phyloP scores from a whole-genome alignment of 441 rosid genomes.

The Eugenia klotzschiana region DNA sequence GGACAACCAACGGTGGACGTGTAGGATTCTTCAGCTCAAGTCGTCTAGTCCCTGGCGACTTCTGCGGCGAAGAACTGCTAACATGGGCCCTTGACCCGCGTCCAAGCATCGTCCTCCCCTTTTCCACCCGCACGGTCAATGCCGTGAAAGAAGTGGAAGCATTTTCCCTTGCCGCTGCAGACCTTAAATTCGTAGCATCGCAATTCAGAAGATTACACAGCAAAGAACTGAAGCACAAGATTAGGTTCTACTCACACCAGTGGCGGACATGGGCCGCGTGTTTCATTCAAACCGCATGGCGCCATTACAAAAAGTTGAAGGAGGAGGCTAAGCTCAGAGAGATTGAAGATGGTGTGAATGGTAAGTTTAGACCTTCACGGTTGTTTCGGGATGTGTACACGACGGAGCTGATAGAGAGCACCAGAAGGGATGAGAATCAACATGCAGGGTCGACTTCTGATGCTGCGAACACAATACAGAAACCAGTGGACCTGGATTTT shows the following conservation, averaged over 20 bases:
- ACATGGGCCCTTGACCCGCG: constrained; percentile 66
- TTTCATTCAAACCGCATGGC: constrained; percentile 50
- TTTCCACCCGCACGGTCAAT: constrained; percentile 52
- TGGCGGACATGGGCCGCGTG: constrained; percentile 72
- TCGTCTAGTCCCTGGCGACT: constrained; percentile 45
- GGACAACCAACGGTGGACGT: constrained; percentile 56
- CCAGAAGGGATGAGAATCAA: constrained; percentile 15
- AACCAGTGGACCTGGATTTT: constrained; percentile 70
- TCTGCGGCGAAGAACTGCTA: constrained; percentile 53
- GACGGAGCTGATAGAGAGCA: constrained; percentile 18
- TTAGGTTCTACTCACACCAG: constrained; percentile 54
- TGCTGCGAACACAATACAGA: constrained; percentile 33
- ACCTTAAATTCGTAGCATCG: constrained; percentile 50
- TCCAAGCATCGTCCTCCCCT: constrained; percentile 40
- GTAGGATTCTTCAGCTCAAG: constrained; percentile 51
- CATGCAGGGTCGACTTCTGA: constrained; percentile 42
- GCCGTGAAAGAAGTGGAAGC: constrained; percentile 61
- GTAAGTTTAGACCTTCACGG: not conserved
- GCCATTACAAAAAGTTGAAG: constrained; percentile 29
- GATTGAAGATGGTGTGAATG: constrained; percentile 17
- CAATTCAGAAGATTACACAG: constrained; percentile 56
- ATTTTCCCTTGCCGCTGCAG: constrained; percentile 46
- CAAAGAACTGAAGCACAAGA: constrained; percentile 46
- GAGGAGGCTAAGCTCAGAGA: constrained; percentile 37
- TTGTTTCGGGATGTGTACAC: constrained; percentile 13